Percentiles rank a stretch among this genome's conserved stretches.
These are phyloP conservation scores for Coelastrella sp. DNA, from an alignment of 139 green algal species.

Conservation along the genomic window DNA sequence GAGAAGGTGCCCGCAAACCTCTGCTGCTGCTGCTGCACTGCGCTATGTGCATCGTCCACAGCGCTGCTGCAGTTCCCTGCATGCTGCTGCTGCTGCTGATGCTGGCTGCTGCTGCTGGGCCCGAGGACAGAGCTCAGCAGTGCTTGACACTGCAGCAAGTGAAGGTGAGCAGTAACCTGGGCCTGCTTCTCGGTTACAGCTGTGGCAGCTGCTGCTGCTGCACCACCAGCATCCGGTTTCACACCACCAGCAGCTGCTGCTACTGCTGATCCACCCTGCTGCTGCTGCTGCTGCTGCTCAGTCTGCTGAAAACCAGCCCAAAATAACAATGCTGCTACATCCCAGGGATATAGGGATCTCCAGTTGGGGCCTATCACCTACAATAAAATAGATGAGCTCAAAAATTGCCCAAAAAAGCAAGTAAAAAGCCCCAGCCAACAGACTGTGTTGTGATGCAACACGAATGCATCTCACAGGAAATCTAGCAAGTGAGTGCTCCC, in stretches of 20 bases:
- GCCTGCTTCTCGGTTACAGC: not conserved
- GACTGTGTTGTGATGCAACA: too few relatives aligned
- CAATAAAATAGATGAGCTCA: not conserved
- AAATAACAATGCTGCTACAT: slow-evolving; percentile 27
- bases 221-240: not conserved
- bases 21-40: not conserved
- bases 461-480: too few relatives aligned
- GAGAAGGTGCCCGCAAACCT: not conserved
- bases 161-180: not conserved
- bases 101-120: too few relatives aligned
- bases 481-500: too few relatives aligned
- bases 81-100: not conserved
- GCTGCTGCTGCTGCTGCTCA: not conserved
- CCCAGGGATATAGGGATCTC: not conserved
- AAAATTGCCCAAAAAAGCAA: not conserved
- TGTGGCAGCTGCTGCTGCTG: slow-evolving; percentile 13
- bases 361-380: not conserved
- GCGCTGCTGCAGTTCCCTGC: not conserved
- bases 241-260: not conserved
- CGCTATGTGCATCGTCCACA: not conserved
- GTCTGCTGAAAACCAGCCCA: slow-evolving; percentile 7
- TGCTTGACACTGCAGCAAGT: slow-evolving; percentile 10
- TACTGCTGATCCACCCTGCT: not conserved
- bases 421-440: not conserved
- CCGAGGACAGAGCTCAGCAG: slow-evolving; percentile 6